Base-by-base conservation (phyloP, 139 green algal genomes). In the Haematococcus lacustris region DNA sequence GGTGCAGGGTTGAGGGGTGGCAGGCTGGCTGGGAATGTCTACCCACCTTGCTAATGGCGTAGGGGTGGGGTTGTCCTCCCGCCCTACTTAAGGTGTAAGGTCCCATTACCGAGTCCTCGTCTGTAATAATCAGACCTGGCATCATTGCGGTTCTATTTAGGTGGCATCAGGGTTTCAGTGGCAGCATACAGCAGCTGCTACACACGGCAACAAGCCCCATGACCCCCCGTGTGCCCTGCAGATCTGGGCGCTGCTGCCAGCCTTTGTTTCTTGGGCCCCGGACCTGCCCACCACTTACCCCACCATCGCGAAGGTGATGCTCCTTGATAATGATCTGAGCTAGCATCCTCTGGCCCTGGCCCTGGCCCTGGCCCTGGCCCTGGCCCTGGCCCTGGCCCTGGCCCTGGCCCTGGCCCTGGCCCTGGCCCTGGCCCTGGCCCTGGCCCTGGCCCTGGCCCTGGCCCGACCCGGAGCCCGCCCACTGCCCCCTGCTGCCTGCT, bases 211-310 rank as follows among this genome's bases (percentile, higher is more conserved):
- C 9, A 53, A 9, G 9, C 43, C 17, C 17, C 9, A 53, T 53
- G 43, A 53, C 43, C 43, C 9, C 1, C 68, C 89, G 51, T 77
- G 84, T 68, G 30, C 65, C 17, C 4, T 30, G 17, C 90, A 96
- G 87, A 66, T 97, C n/a, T 98, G 93, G 93, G 67, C 64, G 30
- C 82, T 82, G 37, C 84, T 97, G 51, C 89, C 91, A 13, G 82
- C 89, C 7, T 97, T 98, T 64, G 82, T 75, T 35, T 83, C 62
- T 50, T 97, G 88, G 88, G 81, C 91, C 0, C 51, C 71, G 1
- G 93, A 98, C 77, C 71, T 86, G 32, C 76, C 76, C 4, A n/a
- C 59, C 3, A 62, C 64, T 53, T 17, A 53, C 17, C 9, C 9
- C 17, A 28, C 9, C 43, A 53, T 17, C 43, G 43, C 43, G 9